phyloP scores from a whole-genome alignment of 192 early-diverging fungal species.

The Backusella sp. region DNA sequence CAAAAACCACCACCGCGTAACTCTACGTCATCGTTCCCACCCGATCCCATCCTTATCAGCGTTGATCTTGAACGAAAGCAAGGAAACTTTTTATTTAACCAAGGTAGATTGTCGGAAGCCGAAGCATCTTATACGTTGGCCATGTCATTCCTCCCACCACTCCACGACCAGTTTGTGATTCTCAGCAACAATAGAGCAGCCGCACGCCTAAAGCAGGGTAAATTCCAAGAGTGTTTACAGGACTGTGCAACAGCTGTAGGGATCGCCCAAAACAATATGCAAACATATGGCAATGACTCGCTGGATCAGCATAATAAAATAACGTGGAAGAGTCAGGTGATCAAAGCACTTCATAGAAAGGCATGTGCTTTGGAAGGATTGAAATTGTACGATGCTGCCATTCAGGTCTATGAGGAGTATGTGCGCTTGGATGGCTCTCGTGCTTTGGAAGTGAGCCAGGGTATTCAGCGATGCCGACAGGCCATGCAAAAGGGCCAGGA shows the following conservation, averaged over 20 bases:
- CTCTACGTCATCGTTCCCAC: neutral
- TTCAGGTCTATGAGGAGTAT: conserved; percentile 53
- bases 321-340: conserved; percentile 54
- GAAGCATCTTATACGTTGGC: conserved; percentile 69
- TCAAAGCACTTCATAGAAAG: conserved; percentile 75
- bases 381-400: conserved; percentile 77
- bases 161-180: conserved; percentile 62
- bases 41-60: conserved; percentile 22
- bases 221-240: conserved; percentile 63
- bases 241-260: conserved; percentile 61
- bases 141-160: conserved; percentile 56
- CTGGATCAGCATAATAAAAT: conserved; percentile 4
- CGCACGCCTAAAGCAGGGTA: conserved; percentile 80
- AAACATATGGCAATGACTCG: conserved; percentile 18
- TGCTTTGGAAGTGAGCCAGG: conserved; percentile 38
- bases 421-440: conserved; percentile 29
- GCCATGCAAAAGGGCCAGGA: conserved; percentile 21
- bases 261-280: conserved; percentile 25
- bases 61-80: conserved; percentile 46
- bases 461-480: conserved; percentile 44
- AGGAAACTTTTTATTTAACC: conserved; percentile 86
- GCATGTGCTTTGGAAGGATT: conserved; percentile 78
- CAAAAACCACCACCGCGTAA: neutral
- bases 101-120: conserved; percentile 85
- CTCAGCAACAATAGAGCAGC: conserved; percentile 89